These are phyloP conservation scores for Suhomyces kunorum DNA, from an alignment of 1,139 yeast species.

Conservation along the genomic window DNA sequence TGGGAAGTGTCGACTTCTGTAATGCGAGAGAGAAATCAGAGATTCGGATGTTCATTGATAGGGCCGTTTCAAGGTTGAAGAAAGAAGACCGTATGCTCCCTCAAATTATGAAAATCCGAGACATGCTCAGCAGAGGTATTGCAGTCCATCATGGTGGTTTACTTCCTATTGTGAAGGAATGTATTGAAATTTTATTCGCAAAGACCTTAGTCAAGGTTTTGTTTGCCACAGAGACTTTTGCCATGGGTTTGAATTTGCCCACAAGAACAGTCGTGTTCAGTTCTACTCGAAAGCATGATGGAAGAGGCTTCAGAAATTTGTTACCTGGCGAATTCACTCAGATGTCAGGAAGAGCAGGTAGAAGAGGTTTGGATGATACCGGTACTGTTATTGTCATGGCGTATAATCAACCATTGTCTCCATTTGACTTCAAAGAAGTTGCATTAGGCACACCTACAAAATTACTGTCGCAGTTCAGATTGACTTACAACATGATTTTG, in stretches of 20 bases:
- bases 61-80: conserved; percentile 82
- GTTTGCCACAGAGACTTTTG: conserved; percentile 97
- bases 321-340: conserved; percentile 97
- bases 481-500: conserved; percentile 94
- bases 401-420: conserved; percentile 66
- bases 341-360: conserved; percentile 99
- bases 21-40: conserved; percentile 83
- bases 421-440: conserved; percentile 69
- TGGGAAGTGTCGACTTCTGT: conserved; percentile 76
- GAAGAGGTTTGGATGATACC: conserved; percentile 90
- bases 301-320: conserved; percentile 74
- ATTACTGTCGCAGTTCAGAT: conserved; percentile 84
- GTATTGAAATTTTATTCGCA: conserved; percentile 89
- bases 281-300: conserved; percentile 85
- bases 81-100: conserved; percentile 93
- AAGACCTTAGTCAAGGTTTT: conserved; percentile 82
- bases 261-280: conserved; percentile 95
- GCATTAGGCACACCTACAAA: conserved; percentile 88
- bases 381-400: conserved; percentile 98
- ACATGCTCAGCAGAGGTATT: conserved; percentile 83
- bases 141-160: conserved; percentile 98
- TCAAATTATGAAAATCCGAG: conserved; percentile 80
- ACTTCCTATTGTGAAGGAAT: conserved; percentile 91
- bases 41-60: conserved; percentile 88
- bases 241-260: conserved; percentile 97